Conservation (phyloP, 2,329 filamentous ascomycete genomes). For the Cryphonectria naterciae region DNA sequence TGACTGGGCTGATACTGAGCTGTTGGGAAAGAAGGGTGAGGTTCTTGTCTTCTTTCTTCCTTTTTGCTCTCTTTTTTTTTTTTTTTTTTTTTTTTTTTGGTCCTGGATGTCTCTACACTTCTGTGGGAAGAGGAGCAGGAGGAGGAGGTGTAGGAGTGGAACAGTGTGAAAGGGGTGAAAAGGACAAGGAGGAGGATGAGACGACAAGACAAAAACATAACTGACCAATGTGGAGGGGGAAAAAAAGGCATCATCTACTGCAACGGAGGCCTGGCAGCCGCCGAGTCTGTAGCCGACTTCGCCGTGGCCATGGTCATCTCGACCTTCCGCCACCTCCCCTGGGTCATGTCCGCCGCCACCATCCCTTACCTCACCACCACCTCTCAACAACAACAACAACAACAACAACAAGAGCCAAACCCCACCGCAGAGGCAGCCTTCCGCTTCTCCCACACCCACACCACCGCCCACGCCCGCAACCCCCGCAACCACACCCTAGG, state of each 20-base stretch:
- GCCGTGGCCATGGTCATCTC: constrained; percentile 70
- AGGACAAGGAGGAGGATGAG: not conserved
- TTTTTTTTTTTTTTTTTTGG: not conserved
- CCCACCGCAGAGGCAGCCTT: constrained; percentile 44
- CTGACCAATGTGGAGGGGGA: too few species aligned
- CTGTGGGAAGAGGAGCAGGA: not conserved
- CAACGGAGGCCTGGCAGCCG: constrained; percentile 71
- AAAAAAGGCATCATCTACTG: constrained; percentile 68
- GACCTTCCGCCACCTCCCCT: constrained; percentile 70
- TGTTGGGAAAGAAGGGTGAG: constrained; percentile 63
- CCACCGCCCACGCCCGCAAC: constrained; percentile 65
- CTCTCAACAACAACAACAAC: constrained; percentile 23
- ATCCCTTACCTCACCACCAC: constrained; percentile 39
- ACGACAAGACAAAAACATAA: not conserved
- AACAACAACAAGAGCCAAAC: not conserved
- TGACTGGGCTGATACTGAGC: constrained; percentile 67
- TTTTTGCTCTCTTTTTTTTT: not conserved
- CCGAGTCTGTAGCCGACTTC: constrained; percentile 74
- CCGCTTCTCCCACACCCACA: constrained; percentile 60
- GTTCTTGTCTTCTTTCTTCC: not conserved
- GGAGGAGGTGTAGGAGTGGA: not conserved
- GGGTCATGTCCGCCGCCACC: constrained; percentile 62
- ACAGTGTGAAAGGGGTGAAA: not conserved
- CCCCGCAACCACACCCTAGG: constrained; percentile 65
- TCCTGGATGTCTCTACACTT: not conserved